These are phyloP conservation scores for Pythium vanterpoolii DNA, from an alignment of 352 stramenopile species.

Conservation along the genomic window DNA sequence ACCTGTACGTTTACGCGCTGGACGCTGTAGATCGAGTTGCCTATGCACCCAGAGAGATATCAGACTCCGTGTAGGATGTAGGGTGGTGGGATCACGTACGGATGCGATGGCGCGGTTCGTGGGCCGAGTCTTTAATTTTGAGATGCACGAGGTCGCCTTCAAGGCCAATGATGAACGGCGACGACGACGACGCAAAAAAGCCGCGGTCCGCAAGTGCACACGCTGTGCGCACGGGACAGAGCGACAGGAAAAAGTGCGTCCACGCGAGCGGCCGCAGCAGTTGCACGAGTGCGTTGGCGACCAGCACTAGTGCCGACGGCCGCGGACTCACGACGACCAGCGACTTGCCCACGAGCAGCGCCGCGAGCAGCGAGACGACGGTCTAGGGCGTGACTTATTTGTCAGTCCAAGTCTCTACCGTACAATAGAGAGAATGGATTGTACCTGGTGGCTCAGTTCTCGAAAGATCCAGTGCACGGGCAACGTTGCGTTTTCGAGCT, in stretches of 20 bases:
- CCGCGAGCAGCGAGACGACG: slow-evolving; percentile 38
- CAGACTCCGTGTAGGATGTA: not conserved
- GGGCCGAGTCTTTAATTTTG: slow-evolving; percentile 39
- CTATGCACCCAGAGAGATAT: slow-evolving; percentile 24
- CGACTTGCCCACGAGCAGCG: slow-evolving; percentile 48
- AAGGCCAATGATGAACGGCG: slow-evolving; percentile 51
- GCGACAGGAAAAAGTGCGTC: slow-evolving; percentile 53
- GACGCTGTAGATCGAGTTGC: slow-evolving; percentile 68
- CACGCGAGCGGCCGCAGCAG: slow-evolving; percentile 57
- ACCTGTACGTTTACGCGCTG: slow-evolving; percentile 50
- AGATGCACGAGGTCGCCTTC: slow-evolving; percentile 45
- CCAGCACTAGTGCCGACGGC: slow-evolving; percentile 31
- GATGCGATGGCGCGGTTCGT: slow-evolving; percentile 59
- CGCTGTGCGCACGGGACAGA: slow-evolving; percentile 41
- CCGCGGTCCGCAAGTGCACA: slow-evolving; percentile 29
- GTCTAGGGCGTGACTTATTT: slow-evolving; percentile 28
- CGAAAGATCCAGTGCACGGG: slow-evolving; percentile 42
- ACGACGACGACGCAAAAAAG: slow-evolving; percentile 29
- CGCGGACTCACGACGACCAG: slow-evolving; percentile 57
- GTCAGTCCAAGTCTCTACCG: not conserved
- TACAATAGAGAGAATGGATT: not conserved
- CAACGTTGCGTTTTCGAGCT: slow-evolving; percentile 16
- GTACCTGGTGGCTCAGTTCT: slow-evolving; percentile 56
- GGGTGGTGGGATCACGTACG: slow-evolving; percentile 25
- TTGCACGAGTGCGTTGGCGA: slow-evolving; percentile 35